Evolutionary conservation across 306 rosid genomes (phyloP), one percentile per base, ranked within the genome.

Genomic region (Prunus salicina): DNA sequence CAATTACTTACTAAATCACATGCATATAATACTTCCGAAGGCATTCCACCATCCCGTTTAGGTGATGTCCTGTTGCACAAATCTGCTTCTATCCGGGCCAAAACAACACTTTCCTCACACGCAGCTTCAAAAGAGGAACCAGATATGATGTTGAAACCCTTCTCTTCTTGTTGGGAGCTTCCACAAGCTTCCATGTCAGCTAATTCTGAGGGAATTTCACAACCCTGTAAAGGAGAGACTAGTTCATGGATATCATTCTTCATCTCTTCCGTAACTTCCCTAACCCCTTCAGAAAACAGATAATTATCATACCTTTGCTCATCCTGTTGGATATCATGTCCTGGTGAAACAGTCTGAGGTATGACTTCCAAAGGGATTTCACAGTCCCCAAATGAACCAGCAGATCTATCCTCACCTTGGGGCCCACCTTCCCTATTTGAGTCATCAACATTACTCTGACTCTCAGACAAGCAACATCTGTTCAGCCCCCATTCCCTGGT

Each of bases 121-220:
- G 66, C 73, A 70, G 41, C 81, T 83, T 68, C 84, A 32, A 62
- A 75, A 74, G 71, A 79, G 53, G 84, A 70, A 62, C 69, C 84
- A 73, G 53, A 85, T 43, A 69, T 62, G 45, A 76, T 73, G 77
- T 76, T 70, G 72, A 73, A 16, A 52, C 81, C 85, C 85, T 43
- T 84, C 78, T 87, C 85, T 19, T 75, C 78, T 73, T 73, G 69
- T 60, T 76, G 88, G 78, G 65, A 32, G 81, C 55, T 84, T 67
- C 80, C 76, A 68, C 77, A 80, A 67, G 67, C 83, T 67, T 76
- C 47, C 57, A 22, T 30, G 16, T 78, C 76, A 57, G 75, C 81
- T 51, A 74, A 78, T 57, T 82, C 86, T 61, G 55, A 83, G 64
- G 79, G 74, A 69, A 56, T 67, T 82, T 85, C 85, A 83, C 77